These are phyloP conservation scores for Clathrospora elynae DNA, from an alignment of 2,329 filamentous ascomycete genomes.

Conservation along the genomic window DNA sequence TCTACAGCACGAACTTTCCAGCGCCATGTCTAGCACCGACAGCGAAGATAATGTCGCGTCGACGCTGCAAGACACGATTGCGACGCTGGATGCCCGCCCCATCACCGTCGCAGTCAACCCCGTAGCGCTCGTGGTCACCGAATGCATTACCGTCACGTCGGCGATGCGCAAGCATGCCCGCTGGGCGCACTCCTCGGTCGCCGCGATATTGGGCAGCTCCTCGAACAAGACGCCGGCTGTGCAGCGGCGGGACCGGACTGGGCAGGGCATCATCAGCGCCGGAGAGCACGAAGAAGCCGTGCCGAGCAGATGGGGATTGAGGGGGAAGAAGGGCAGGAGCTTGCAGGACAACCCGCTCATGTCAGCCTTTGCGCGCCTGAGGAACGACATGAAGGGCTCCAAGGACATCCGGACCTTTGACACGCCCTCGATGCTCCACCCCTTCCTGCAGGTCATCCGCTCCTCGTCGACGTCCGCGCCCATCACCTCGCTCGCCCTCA, in stretches of 20 bases:
- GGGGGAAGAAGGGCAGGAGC: constrained; percentile 94
- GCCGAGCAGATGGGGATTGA: constrained; percentile 86
- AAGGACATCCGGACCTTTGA: constrained; percentile 91
- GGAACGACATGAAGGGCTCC: constrained; percentile 83
- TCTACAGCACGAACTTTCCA: constrained; percentile 1
- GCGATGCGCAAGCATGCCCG: constrained; percentile 97
- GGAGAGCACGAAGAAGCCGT: constrained; percentile 61
- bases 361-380: constrained; percentile 86
- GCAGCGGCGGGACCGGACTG: constrained; percentile 43
- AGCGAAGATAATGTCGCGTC: constrained; percentile 30
- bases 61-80: constrained; percentile 30
- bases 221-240: constrained; percentile 53
- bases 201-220: constrained; percentile 85
- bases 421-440: constrained; percentile 84
- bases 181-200: constrained; percentile 94
- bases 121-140: constrained; percentile 90
- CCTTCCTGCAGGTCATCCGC: constrained; percentile 95
- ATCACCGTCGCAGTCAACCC: constrained; percentile 86
- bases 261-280: constrained; percentile 42
- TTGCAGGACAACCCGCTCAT: constrained; percentile 98
- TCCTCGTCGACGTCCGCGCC: constrained; percentile 94
- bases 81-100: constrained; percentile 33
- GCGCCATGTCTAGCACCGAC: constrained; percentile 39
- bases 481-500: constrained; percentile 91
- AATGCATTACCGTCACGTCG: constrained; percentile 98